These are phyloP conservation scores for Saccharomyces kudriavzevii DNA, from an alignment of 805 yeast genomes.

Conservation along the genomic window DNA sequence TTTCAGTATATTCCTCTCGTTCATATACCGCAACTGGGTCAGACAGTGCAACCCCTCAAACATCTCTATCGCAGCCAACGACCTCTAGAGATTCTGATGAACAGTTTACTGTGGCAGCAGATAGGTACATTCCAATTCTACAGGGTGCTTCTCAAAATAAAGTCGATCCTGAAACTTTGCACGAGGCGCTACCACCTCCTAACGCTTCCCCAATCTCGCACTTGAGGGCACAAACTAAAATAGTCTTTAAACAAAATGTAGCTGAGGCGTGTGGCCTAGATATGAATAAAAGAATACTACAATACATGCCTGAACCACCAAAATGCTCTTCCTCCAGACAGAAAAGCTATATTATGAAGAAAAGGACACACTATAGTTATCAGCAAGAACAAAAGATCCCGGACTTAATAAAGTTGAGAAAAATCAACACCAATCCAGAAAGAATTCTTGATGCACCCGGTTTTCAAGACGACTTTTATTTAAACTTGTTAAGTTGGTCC, in stretches of 20 bases:
- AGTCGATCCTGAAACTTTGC: conserved; percentile 18
- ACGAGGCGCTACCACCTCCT: conserved; percentile 39
- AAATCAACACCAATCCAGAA: conserved; percentile 81
- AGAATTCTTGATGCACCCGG: conserved; percentile 96
- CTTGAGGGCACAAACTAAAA: conserved; percentile 36
- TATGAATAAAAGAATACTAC: conserved; percentile 71
- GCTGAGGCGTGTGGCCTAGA: conserved; percentile 93
- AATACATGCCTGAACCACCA: conserved; percentile 84
- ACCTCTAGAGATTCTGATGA: conserved; percentile 14
- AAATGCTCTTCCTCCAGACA: conserved; percentile 31
- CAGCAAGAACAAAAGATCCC: conserved; percentile 8
- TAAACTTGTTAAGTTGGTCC: conserved; percentile 85
- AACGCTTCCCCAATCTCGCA: conserved; percentile 41
- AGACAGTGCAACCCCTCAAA: conserved; percentile 1
- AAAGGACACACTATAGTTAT: conserved; percentile 26
- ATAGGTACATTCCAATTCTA: conserved; percentile 56
- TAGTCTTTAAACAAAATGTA: conserved; percentile 64
- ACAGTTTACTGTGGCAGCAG: conserved; percentile 34
- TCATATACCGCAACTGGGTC: neutral
- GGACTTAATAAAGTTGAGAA: conserved; percentile 63
- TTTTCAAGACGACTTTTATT: conserved; percentile 82
- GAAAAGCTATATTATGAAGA: conserved; percentile 21
- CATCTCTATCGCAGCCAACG: conserved; percentile 2
- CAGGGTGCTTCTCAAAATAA: conserved; percentile 36
- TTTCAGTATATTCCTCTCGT: neutral